Conservation (phyloP, 306 rosid genomes). For the Cicer chorassanicum region DNA sequence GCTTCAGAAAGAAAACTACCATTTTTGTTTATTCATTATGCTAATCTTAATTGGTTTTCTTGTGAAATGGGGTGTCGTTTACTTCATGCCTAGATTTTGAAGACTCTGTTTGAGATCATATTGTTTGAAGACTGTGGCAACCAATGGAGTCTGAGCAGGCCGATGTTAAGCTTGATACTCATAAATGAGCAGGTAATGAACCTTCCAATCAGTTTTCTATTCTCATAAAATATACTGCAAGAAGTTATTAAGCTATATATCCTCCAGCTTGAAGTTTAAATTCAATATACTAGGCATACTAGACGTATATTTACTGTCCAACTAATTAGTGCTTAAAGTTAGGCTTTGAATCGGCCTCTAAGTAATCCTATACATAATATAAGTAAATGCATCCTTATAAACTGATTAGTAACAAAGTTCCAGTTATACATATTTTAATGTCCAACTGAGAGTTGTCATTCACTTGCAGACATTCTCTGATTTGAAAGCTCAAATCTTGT, state of each 20-base stretch:
- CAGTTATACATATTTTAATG: neutral
- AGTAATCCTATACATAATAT: neutral
- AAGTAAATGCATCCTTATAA: slow-evolving; percentile 12
- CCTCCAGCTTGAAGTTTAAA: slow-evolving; percentile 31
- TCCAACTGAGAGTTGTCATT: slow-evolving; percentile 39
- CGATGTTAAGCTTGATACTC: slow-evolving; percentile 93
- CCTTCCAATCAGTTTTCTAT: slow-evolving; percentile 15
- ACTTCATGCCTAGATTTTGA: slow-evolving; percentile 67
- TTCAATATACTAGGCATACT: slow-evolving; percentile 20
- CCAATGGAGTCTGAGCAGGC: slow-evolving; percentile 97
- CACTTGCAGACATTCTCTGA: slow-evolving; percentile 57
- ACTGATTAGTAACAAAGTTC: slow-evolving; percentile 10
- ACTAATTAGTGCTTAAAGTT: slow-evolving; percentile 23
- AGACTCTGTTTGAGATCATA: slow-evolving; percentile 90
- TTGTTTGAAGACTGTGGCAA: slow-evolving; percentile 90
- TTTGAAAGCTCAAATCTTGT: slow-evolving; percentile 56
- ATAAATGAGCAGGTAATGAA: slow-evolving; percentile 79
- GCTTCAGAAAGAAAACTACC: slow-evolving; percentile 11
- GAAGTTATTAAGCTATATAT: slow-evolving; percentile 5
- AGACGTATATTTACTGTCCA: slow-evolving; percentile 9
- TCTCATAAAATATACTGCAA: slow-evolving; percentile 14
- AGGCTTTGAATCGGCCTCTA: neutral
- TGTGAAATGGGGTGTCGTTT: slow-evolving; percentile 24
- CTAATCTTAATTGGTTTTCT: slow-evolving; percentile 25
- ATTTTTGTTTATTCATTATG: slow-evolving; percentile 27